These are phyloP conservation scores for Xylaria arbuscula DNA, from an alignment of 2,329 filamentous ascomycete genomes.

Conservation along the genomic window DNA sequence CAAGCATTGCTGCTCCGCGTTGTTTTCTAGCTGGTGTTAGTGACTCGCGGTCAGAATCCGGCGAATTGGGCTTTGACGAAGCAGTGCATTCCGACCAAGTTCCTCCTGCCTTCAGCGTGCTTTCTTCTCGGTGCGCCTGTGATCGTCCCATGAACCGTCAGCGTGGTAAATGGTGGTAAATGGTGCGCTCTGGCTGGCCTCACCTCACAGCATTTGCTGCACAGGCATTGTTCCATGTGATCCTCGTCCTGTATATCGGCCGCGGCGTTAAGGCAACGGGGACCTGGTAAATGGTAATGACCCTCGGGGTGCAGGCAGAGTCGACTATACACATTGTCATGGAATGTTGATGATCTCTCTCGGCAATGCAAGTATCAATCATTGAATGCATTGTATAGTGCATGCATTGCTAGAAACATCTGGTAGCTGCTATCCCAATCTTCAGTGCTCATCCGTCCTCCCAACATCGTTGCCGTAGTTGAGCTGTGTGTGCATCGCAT, in stretches of 20 bases:
- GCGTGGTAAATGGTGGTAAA: background rate
- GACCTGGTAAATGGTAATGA: background rate
- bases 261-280: background rate
- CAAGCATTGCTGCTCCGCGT: conserved; percentile 5
- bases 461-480: background rate
- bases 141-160: conserved; percentile 7
- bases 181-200: background rate
- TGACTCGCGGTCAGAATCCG: conserved; percentile 18
- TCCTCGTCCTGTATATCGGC: conserved; percentile 7
- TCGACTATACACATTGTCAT: background rate
- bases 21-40: conserved; percentile 22
- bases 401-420: background rate
- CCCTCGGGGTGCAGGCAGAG: background rate
- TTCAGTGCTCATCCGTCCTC: background rate
- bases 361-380: background rate
- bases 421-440: conserved; percentile 6
- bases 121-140: conserved; percentile 7
- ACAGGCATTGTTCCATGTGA: conserved; percentile 17
- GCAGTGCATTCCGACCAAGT: conserved; percentile 9
- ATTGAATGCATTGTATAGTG: background rate
- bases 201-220: background rate
- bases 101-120: background rate
- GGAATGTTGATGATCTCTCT: background rate
- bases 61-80: conserved; percentile 13
- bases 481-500: background rate